phyloP scores from a whole-genome alignment of 202 grass and related monocot genomes.

The Setaria viridis region DNA sequence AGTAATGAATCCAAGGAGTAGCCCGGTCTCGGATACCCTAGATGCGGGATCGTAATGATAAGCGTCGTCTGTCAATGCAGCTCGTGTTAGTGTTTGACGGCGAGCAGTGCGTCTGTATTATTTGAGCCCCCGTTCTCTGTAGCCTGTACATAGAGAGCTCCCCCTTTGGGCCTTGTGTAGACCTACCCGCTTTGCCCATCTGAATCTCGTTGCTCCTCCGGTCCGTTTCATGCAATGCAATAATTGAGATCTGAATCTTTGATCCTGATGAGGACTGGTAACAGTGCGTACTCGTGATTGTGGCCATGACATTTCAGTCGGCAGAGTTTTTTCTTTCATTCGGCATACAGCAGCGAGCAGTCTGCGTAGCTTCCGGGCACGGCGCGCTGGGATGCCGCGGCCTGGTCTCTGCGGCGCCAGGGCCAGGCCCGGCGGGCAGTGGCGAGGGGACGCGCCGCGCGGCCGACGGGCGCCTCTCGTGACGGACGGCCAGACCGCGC shows the following conservation, averaged over 20 bases:
- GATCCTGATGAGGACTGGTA: neutral
- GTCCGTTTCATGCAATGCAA: slow-evolving; percentile 5
- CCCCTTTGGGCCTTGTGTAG: neutral
- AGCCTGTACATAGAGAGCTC: slow-evolving; percentile 36
- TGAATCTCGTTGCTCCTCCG: neutral
- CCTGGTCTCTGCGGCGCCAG: neutral
- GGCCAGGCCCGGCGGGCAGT: no score
- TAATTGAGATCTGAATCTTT: slow-evolving; percentile 14
- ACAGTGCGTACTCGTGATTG: neutral
- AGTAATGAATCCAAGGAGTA: slow-evolving; percentile 39
- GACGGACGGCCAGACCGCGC: neutral
- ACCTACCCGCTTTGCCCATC: slow-evolving; percentile 12
- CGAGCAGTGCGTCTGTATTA: slow-evolving; percentile 41
- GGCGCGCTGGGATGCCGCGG: neutral
- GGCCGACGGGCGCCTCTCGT: neutral
- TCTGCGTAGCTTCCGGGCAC: neutral
- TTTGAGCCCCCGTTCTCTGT: neutral
- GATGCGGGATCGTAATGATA: slow-evolving; percentile 37
- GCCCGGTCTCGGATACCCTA: slow-evolving; percentile 19
- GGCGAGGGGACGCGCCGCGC: no score
- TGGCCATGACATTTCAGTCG: neutral
- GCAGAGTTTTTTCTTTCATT: neutral
- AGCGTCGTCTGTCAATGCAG: neutral
- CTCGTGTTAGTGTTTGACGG: slow-evolving; percentile 45
- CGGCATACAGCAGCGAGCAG: neutral